Evolutionary conservation across 257 asterid species (phyloP).

Genomic region (Solanum stenotomum): DNA sequence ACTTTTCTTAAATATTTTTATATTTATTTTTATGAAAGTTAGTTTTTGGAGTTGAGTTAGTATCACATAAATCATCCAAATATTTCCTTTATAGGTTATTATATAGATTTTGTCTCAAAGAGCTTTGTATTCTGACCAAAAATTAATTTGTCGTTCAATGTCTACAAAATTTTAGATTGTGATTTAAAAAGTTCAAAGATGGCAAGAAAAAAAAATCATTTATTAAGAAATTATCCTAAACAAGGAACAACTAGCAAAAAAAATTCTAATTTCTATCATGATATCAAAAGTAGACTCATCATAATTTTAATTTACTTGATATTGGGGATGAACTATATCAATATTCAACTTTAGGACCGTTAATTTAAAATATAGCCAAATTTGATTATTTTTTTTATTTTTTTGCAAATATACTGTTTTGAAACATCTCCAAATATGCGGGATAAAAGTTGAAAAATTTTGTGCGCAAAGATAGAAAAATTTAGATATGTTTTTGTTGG

Average conservation of each 20-base stretch:
- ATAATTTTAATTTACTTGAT: neutral
- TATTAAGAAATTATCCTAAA: neutral
- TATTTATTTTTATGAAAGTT: neutral
- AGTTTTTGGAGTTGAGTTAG: neutral
- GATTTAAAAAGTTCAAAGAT: no score
- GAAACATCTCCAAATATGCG: neutral
- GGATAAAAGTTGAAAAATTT: neutral
- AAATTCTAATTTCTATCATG: no score
- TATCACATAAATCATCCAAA: neutral
- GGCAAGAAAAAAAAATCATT: neutral
- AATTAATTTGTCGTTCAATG: no score
- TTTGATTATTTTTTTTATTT: rapidly evolving
- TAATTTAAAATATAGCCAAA: no score
- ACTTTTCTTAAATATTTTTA: neutral
- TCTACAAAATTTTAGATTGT: neutral
- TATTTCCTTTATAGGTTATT: neutral
- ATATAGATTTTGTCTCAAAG: neutral
- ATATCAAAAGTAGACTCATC: no score
- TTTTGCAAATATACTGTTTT: neutral
- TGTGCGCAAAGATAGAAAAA: neutral
- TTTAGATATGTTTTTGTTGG: neutral
- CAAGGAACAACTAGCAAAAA: neutral
- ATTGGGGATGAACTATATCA: neutral
- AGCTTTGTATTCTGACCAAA: neutral
- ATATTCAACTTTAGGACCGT: neutral